A percentile compares a stretch with the other conserved stretches of the same genome.
Conservation (phyloP, 2,329 filamentous ascomycete species). For the Chrysosphaeria jannelii region DNA sequence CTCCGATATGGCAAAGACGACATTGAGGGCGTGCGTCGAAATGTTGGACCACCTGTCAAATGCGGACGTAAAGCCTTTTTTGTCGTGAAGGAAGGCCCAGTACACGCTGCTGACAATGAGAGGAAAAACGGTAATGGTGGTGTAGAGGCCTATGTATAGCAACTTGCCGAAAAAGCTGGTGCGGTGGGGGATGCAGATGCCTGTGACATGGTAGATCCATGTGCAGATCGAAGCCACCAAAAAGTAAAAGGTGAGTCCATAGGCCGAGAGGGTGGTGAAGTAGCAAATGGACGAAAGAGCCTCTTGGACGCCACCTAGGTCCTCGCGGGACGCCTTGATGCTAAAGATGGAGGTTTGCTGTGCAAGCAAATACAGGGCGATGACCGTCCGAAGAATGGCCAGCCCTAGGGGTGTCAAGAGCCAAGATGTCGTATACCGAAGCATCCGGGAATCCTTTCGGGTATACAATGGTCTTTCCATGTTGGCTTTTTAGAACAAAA, state of each 20-base stretch:
- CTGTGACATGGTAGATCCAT: conserved; percentile 30
- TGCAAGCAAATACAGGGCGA: conserved; percentile 36
- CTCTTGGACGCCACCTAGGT: conserved; percentile 12
- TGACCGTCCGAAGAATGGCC: conserved; percentile 21
- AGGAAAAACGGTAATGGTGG: conserved; percentile 29
- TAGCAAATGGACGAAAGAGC: conserved; percentile 37
- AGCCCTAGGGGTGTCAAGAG: conserved; percentile 35
- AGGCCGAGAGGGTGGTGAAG: conserved; percentile 61
- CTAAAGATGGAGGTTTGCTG: conserved; percentile 39
- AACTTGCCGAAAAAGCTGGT: too few relatives aligned
- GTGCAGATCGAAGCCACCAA: conserved; percentile 38
- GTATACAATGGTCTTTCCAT: too few relatives aligned
- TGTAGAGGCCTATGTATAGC: conserved; percentile 33
- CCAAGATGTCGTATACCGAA: conserved; percentile 62
- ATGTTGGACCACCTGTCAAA: conserved; percentile 34
- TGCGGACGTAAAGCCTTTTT: conserved; percentile 16
- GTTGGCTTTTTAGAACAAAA: too few relatives aligned
- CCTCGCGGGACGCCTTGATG: conserved; percentile 25
- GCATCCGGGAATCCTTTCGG: too few relatives aligned
- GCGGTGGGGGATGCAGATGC: conserved; percentile 26
- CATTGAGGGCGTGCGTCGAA: conserved; percentile 48
- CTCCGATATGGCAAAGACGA: conserved; percentile 44
- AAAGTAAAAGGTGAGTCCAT: conserved; percentile 59
- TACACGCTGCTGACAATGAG: conserved; percentile 42
- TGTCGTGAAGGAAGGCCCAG: conserved; percentile 29